These are phyloP conservation scores for Pythium rhizo-oryzae DNA, from an alignment of 352 stramenopile species.

Conservation along the genomic window DNA sequence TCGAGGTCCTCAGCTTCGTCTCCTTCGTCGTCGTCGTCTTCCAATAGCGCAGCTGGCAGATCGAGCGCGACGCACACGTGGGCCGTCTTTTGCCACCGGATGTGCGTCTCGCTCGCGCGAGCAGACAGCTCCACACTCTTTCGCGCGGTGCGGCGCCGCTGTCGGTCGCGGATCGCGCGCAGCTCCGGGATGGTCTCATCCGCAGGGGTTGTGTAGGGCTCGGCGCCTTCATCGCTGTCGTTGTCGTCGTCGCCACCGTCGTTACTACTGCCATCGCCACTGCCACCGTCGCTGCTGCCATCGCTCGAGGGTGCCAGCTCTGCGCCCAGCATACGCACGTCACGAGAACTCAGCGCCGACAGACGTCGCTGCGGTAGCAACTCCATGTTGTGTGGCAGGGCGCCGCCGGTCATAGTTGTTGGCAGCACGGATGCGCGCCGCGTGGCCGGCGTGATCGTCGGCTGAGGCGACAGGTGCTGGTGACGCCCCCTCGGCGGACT, in stretches of 20 bases:
- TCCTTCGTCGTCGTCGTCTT: not conserved
- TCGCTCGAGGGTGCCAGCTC: not conserved
- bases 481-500: not conserved
- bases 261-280: not conserved
- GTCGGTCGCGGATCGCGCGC: conserved; percentile 31
- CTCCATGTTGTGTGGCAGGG: not conserved
- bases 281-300: not conserved
- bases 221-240: conserved; percentile 8
- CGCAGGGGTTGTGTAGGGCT: too few species aligned
- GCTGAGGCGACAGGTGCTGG: not conserved
- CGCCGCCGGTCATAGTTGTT: not conserved
- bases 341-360: conserved; percentile 30
- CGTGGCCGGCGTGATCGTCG: not conserved
- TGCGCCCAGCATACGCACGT: not conserved
- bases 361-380: conserved; percentile 46
- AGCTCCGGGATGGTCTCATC: conserved; percentile 37
- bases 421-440: conserved; percentile 9
- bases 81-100: conserved; percentile 55
- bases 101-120: conserved; percentile 19
- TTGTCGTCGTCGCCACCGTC: not conserved
- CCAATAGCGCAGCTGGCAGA: conserved; percentile 25
- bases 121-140: not conserved
- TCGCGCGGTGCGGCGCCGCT: conserved; percentile 20
- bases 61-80: conserved; percentile 44
- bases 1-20: not conserved